Base-by-base conservation (phyloP, 257 asterid species). In the Solanum paucissectum region DNA sequence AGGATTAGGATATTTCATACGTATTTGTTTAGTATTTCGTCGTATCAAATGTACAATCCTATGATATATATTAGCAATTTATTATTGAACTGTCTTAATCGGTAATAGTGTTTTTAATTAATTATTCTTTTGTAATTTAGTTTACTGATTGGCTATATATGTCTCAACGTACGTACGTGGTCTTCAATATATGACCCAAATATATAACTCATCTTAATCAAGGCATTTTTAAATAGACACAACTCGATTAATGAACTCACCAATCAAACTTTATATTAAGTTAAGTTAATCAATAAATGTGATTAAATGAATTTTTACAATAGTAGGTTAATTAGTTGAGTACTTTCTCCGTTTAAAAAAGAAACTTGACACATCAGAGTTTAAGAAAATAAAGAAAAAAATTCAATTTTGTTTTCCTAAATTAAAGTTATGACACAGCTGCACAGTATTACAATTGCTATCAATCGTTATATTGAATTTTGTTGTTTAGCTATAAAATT, bases 1-100 rank as follows among this genome's bases (percentile, higher is more conserved):
- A 46, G 90, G 87, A 86, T 90, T 83, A 75, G 89, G 46, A 88
- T 86, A 76, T 86, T 60, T 88, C 55, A 3, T 52, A 60, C 68
- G 12, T 60, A 38, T 58, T 64, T 66, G 86, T 52, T 86, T 86
- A 49, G 69, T 40, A 66, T 85, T 38, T 38, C 44, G 58, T 66
- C 40, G 4, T 44, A 66, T 29, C 40, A 66, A n/a, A n/a, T 85
- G 46, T 23, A 14, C 42, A 44, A 71, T 87, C 71, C 86, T 82
- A 77, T 25, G 60, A 7, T 27, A 37, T 14, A 25, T 84, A 83
- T 37, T 27, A 68, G 64, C 71, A 60, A 60, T 83, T 88, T 16
- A 83, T 76, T 8, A 79, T 27, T 81, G 84, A 81, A 84, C 73
- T 36, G 74, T 83, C 83, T 25, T 27, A 83, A 86, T 86, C 84